These are phyloP conservation scores for Diaporthe sp. DNA, from an alignment of 2,329 filamentous ascomycete species.

Conservation along the genomic window DNA sequence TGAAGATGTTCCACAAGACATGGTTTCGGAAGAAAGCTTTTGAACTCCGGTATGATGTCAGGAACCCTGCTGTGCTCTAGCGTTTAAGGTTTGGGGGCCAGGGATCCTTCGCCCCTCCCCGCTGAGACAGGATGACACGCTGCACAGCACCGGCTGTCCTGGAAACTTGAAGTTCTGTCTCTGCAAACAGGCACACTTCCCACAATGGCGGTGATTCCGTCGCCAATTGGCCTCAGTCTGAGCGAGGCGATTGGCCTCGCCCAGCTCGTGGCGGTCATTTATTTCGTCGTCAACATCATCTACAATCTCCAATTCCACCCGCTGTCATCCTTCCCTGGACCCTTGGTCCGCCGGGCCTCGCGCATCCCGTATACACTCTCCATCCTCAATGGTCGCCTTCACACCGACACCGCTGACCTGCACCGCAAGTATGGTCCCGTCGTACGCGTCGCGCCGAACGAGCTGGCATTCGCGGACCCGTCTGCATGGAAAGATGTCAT, in stretches of 20 bases:
- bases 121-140: too few relatives aligned
- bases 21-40: too few relatives aligned
- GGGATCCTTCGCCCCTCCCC: too few relatives aligned
- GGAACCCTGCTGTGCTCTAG: too few relatives aligned
- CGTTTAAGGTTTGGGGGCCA: too few relatives aligned
- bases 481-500: constrained; percentile 22
- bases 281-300: constrained; percentile 6
- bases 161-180: too few relatives aligned
- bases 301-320: constrained; percentile 4
- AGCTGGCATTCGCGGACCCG: constrained; percentile 8
- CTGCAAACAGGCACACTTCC: too few relatives aligned
- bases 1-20: too few relatives aligned
- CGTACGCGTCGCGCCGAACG: constrained; percentile 18
- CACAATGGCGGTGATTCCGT: not conserved
- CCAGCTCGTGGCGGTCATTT: not conserved
- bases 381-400: constrained; percentile 2
- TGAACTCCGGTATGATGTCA: too few relatives aligned
- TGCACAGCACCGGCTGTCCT: too few relatives aligned
- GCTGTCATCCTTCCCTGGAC: not conserved
- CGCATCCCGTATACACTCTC: constrained; percentile 15
- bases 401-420: constrained; percentile 6
- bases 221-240: not conserved
- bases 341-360: not conserved
- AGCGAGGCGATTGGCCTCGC: not conserved
- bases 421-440: constrained; percentile 21